phyloP scores from a whole-genome alignment of 257 asterid species.

The Capsicum rhomboideum region DNA sequence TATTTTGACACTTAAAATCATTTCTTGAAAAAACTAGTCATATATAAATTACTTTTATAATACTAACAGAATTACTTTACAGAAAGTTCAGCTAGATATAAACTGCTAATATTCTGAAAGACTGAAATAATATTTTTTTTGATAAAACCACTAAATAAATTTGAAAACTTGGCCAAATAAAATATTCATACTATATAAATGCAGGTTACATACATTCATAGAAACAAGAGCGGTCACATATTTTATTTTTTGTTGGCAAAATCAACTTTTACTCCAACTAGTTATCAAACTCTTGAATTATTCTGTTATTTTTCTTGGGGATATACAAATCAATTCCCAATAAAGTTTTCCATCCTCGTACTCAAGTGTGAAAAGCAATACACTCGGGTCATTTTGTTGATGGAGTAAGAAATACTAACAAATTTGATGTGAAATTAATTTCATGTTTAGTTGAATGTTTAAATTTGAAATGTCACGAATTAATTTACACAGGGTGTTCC shows the following conservation, averaged over 20 bases:
- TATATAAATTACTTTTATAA: no score
- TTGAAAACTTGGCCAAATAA: neutral
- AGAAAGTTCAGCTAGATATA: neutral
- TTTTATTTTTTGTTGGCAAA: neutral
- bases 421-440: neutral
- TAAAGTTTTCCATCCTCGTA: neutral
- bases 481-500: no score
- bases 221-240: neutral
- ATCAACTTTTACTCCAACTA: neutral
- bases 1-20: no score
- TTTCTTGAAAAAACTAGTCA: no score
- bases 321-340: neutral
- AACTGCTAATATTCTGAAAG: neutral
- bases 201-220: neutral
- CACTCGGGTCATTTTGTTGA: neutral
- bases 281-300: neutral
- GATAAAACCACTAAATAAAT: neutral
- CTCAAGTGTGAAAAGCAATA: neutral
- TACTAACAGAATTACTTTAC: no score
- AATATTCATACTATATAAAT: neutral
- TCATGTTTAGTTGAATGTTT: no score
- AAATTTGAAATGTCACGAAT: no score
- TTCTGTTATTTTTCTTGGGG: neutral
- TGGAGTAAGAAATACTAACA: neutral
- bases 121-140: no score